Conservation (phyloP, 225 moss, liverwort and hornwort genomes). For the Pleurozium schreberi region DNA sequence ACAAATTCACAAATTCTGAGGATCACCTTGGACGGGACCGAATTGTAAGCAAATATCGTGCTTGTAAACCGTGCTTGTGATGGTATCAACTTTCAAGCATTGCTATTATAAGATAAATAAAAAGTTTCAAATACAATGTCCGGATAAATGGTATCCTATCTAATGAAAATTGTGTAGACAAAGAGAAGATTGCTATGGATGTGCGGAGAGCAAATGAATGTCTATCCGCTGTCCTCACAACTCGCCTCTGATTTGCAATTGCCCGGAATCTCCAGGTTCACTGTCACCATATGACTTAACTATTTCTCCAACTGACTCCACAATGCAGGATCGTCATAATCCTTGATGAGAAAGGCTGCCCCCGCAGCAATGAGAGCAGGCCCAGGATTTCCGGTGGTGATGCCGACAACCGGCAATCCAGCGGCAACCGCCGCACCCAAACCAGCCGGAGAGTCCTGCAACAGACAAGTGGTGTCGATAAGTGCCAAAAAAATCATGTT, state of each 20-base stretch:
- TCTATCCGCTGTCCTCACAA: background rate
- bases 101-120: background rate
- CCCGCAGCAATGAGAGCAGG: slow-evolving; percentile 53
- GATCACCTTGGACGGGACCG: background rate
- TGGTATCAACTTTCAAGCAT: background rate
- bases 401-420: slow-evolving; percentile 65
- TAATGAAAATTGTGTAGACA: background rate
- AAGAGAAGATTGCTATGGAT: background rate
- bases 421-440: slow-evolving; percentile 68
- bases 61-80: background rate
- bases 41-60: background rate
- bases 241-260: background rate
- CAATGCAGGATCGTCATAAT: slow-evolving; percentile 54
- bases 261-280: background rate
- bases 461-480: background rate
- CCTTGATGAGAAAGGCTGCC: slow-evolving; percentile 60
- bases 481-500: background rate
- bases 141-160: background rate
- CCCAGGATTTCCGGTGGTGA: slow-evolving; percentile 69
- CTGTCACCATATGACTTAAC: background rate
- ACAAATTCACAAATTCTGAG: background rate
- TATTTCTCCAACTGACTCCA: slow-evolving; percentile 52
- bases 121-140: background rate
- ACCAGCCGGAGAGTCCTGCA: slow-evolving; percentile 86
- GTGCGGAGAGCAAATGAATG: background rate